Evolutionary conservation across 2,329 filamentous ascomycete genomes (phyloP).

Genomic region (Magnaporthiopsis poae): DNA sequence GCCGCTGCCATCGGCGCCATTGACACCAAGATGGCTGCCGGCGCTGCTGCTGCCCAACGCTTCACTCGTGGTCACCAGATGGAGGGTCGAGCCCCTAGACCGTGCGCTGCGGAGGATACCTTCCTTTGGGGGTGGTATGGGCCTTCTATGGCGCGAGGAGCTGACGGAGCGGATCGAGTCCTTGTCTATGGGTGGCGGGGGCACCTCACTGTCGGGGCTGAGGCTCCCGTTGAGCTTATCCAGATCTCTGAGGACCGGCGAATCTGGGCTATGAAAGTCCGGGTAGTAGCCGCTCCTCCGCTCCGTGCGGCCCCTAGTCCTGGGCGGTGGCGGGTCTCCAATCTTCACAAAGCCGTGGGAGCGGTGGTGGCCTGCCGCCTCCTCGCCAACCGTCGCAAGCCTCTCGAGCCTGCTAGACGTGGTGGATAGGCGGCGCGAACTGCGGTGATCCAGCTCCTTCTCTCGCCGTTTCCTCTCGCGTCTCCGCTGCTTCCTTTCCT

Average conservation of each 20-base stretch:
- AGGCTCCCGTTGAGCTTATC: slow-evolving; percentile 32
- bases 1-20: slow-evolving; percentile 14
- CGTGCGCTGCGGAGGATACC: slow-evolving; percentile 56
- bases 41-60: slow-evolving; percentile 28
- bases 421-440: slow-evolving; percentile 71
- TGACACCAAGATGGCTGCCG: not conserved
- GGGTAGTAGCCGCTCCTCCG: slow-evolving; percentile 59
- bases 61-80: slow-evolving; percentile 63
- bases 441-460: slow-evolving; percentile 70
- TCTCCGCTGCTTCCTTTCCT: slow-evolving; percentile 73
- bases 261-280: slow-evolving; percentile 59
- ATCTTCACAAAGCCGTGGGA: slow-evolving; percentile 27
- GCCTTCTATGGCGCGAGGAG: slow-evolving; percentile 64
- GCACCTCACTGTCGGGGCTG: slow-evolving; percentile 36
- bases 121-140: slow-evolving; percentile 80
- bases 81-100: slow-evolving; percentile 73
- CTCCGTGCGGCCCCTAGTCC: slow-evolving; percentile 66
- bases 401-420: slow-evolving; percentile 80
- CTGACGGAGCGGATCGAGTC: slow-evolving; percentile 65
- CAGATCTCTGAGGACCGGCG: slow-evolving; percentile 66
- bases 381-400: slow-evolving; percentile 72
- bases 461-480: slow-evolving; percentile 77
- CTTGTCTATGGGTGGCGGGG: slow-evolving; percentile 68
- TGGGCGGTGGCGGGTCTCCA: slow-evolving; percentile 43
- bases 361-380: slow-evolving; percentile 40